Percentiles rank a stretch among this genome's conserved stretches.
phyloP scores from a whole-genome alignment of 331 rosid genomes.

The Acacia pycnantha region DNA sequence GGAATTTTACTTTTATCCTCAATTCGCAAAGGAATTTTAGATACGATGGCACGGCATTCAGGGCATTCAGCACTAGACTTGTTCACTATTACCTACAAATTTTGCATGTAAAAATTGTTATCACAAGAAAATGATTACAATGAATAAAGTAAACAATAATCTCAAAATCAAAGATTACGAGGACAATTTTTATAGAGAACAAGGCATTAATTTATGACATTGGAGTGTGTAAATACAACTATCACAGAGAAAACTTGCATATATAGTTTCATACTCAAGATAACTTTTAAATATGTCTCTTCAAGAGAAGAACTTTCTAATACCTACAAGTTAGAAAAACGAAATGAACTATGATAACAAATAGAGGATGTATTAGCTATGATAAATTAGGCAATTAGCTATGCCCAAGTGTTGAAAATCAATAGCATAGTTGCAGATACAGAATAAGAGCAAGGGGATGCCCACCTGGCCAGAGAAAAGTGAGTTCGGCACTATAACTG shows the following conservation, averaged over 20 bases:
- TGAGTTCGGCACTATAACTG: conserved; percentile 85
- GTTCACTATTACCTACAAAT: conserved; percentile 73
- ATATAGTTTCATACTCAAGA: no score
- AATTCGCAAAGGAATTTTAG: conserved; percentile 65
- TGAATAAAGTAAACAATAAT: no score
- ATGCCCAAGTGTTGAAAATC: conserved; percentile 8
- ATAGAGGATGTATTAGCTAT: neutral
- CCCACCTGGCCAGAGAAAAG: conserved; percentile 86
- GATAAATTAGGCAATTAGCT: neutral
- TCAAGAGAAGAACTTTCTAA: neutral
- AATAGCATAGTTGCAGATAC: conserved; percentile 18
- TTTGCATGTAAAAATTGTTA: conserved; percentile 15
- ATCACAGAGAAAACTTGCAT: no score
- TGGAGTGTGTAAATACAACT: neutral
- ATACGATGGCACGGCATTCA: conserved; percentile 60
- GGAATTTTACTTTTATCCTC: conserved; percentile 67
- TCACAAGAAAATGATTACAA: neutral
- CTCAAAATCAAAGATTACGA: no score
- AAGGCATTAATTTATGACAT: conserved; percentile 8
- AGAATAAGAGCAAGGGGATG: neutral
- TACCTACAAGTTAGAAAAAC: neutral
- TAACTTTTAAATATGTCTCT: neutral
- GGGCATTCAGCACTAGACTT: conserved; percentile 89
- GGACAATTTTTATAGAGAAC: no score
- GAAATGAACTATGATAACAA: neutral